These are phyloP conservation scores for Leccinum ochraceum DNA, from an alignment of 768 basidiomycete genomes.

Conservation along the genomic window DNA sequence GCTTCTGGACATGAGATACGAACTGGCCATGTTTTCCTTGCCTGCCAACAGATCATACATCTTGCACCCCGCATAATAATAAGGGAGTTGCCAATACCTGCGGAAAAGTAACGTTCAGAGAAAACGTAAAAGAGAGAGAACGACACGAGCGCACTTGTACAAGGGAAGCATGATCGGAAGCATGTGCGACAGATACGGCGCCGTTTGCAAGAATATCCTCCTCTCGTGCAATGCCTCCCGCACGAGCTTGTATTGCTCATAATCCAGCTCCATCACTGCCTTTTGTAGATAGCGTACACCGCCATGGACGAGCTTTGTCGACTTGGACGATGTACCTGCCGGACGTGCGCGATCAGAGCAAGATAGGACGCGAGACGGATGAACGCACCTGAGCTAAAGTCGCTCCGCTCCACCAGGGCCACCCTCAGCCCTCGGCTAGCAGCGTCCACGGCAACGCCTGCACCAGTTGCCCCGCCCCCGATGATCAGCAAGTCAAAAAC, in stretches of 20 bases:
- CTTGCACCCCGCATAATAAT: constrained; percentile 95
- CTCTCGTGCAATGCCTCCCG: constrained; percentile 94
- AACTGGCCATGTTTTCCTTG: constrained; percentile 94
- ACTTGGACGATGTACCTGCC: constrained; percentile 91
- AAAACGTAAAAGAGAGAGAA: background rate
- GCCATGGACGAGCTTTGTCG: constrained; percentile 97
- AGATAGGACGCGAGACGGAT: background rate
- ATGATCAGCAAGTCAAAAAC: constrained; percentile 83
- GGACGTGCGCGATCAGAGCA: background rate
- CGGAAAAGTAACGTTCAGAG: constrained; percentile 1
- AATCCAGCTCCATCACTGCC: constrained; percentile 92
- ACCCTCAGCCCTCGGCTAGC: constrained; percentile 90
- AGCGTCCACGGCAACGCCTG: constrained; percentile 95
- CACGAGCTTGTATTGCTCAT: constrained; percentile 96
- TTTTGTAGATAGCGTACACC: constrained; percentile 98
- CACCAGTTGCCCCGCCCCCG: constrained; percentile 95
- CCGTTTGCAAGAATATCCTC: constrained; percentile 90
- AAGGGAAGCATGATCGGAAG: constrained; percentile 97
- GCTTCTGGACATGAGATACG: constrained; percentile 93
- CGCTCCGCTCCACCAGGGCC: constrained; percentile 89
- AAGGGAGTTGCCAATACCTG: constrained; percentile 96
- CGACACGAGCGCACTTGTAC: constrained; percentile 65
- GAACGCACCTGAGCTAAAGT: constrained; percentile 80
- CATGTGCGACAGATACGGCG: constrained; percentile 90
- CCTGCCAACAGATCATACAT: constrained; percentile 95